Evolutionary conservation across 371 early-diverging fungal species (phyloP).

Genomic region (Mycotypha africana): DNA sequence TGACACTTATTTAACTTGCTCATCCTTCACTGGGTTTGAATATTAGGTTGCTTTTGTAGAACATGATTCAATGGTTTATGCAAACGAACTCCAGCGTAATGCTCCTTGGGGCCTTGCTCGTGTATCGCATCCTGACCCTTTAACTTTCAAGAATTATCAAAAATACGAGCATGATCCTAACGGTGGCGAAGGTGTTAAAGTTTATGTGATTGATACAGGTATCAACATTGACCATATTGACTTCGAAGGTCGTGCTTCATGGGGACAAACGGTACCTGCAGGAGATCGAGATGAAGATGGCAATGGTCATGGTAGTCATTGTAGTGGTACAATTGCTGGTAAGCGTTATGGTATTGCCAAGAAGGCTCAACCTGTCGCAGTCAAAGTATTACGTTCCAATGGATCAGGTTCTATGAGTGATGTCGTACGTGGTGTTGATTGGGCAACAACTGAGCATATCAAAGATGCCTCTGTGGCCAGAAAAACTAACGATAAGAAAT

Average conservation of each 20-base stretch:
- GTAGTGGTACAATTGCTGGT: slow-evolving; percentile 92
- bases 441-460: slow-evolving; percentile 47
- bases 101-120: slow-evolving; percentile 94
- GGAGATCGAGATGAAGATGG: slow-evolving; percentile 54
- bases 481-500: slow-evolving; percentile 18
- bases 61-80: slow-evolving; percentile 77
- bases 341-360: slow-evolving; percentile 90
- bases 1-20: no score
- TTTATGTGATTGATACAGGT: slow-evolving; percentile 58
- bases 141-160: slow-evolving; percentile 64
- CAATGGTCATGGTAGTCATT: slow-evolving; percentile 74
- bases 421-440: slow-evolving; percentile 74
- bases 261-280: slow-evolving; percentile 48
- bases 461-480: slow-evolving; percentile 23
- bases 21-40: no score
- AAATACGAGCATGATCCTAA: slow-evolving; percentile 68
- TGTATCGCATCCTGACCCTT: slow-evolving; percentile 68
- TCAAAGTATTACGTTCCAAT: slow-evolving; percentile 86
- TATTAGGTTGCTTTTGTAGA: slow-evolving; percentile 82
- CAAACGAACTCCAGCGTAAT: slow-evolving; percentile 60
- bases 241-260: slow-evolving; percentile 61
- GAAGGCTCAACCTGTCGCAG: slow-evolving; percentile 82
- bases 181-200: slow-evolving; percentile 64
- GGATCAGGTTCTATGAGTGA: slow-evolving; percentile 80
- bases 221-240: slow-evolving; percentile 56